These are phyloP conservation scores for Trypanosomatidae sp. DNA, from an alignment of 208 protist genomes.

Conservation along the genomic window DNA sequence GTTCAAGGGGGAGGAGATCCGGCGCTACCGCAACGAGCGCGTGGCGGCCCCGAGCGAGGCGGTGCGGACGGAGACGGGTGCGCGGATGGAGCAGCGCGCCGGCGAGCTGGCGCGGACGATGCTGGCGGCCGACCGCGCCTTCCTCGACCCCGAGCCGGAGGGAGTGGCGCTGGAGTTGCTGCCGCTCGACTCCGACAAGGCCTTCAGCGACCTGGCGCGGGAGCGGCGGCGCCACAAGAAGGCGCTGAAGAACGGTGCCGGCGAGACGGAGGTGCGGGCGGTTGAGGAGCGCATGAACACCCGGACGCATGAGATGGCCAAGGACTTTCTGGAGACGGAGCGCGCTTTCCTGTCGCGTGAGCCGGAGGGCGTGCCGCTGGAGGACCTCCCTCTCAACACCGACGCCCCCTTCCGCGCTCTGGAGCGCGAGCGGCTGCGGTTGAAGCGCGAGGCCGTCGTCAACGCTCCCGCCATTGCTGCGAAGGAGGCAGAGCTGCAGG, in stretches of 20 bases:
- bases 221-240: conserved; percentile 68
- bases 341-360: conserved; percentile 60
- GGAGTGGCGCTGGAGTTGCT: conserved; percentile 76
- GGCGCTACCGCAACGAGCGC: conserved; percentile 51
- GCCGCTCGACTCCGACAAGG: conserved; percentile 63
- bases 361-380: conserved; percentile 75
- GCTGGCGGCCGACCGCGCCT: conserved; percentile 63
- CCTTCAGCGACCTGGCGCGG: conserved; percentile 55
- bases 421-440: conserved; percentile 50
- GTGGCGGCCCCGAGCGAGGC: conserved; percentile 11
- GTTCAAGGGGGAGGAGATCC: conserved; percentile 77
- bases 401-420: conserved; percentile 54
- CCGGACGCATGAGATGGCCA: conserved; percentile 62
- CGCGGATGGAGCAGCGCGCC: conserved; percentile 47
- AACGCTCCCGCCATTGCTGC: conserved; percentile 20
- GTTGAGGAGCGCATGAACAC: conserved; percentile 76
- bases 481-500: conserved; percentile 51
- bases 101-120: conserved; percentile 55
- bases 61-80: conserved; percentile 35
- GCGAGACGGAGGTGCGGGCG: conserved; percentile 40
- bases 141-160: conserved; percentile 72
- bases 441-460: conserved; percentile 57
- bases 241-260: conserved; percentile 35
- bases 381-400: conserved; percentile 52
- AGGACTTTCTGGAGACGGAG: conserved; percentile 49